Conservation (phyloP, 2,329 filamentous ascomycete genomes). For the Alternaria sp. region DNA sequence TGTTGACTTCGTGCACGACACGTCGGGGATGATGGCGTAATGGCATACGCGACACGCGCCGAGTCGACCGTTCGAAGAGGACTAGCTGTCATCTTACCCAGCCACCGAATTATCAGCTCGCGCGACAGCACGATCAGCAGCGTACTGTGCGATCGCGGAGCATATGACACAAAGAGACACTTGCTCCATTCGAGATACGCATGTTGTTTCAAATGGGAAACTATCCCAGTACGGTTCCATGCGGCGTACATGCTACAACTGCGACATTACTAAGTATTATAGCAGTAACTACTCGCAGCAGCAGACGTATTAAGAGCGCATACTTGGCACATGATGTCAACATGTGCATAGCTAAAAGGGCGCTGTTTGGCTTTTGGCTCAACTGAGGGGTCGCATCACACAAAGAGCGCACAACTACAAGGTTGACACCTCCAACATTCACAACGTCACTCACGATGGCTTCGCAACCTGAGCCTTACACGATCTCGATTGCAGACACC, state of each 20-base stretch:
- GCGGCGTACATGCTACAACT: neutral
- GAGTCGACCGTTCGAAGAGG: neutral
- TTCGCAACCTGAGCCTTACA: conserved; percentile 33
- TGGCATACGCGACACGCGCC: neutral
- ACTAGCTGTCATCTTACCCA: neutral
- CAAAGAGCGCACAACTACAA: neutral
- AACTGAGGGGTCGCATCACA: neutral
- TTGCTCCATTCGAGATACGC: neutral
- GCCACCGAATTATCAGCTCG: neutral
- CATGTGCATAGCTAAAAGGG: neutral
- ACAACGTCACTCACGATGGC: conserved; percentile 8
- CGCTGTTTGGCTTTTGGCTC: neutral
- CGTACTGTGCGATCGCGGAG: neutral
- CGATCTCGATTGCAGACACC: conserved; percentile 47
- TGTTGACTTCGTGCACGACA: neutral
- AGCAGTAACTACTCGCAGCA: neutral
- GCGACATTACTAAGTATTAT: conserved; percentile 2
- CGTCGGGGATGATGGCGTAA: neutral
- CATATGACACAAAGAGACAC: neutral
- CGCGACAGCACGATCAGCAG: neutral
- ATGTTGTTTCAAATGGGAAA: neutral
- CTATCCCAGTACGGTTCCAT: neutral
- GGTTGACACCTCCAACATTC: neutral
- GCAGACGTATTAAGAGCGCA: neutral
- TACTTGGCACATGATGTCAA: neutral